These are phyloP conservation scores for Nidularia pulvinata DNA, from an alignment of 768 basidiomycete species.

Conservation along the genomic window DNA sequence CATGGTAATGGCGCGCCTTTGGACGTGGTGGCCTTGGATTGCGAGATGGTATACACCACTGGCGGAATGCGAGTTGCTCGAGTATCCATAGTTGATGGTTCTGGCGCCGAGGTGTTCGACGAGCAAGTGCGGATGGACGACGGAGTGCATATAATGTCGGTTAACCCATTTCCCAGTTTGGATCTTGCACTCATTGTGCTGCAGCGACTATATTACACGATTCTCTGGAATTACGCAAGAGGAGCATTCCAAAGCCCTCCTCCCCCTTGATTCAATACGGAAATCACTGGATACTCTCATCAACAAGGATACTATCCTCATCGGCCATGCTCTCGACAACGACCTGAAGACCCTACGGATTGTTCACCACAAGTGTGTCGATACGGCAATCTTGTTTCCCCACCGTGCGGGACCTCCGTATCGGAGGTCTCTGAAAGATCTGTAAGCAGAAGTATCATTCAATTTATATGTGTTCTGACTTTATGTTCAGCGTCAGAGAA, in stretches of 20 bases:
- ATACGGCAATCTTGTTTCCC: slow-evolving; percentile 87
- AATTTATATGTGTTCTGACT: no score
- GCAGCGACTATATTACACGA: slow-evolving; percentile 89
- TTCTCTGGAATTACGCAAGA: slow-evolving; percentile 81
- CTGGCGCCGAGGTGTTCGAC: slow-evolving; percentile 78
- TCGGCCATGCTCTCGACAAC: slow-evolving; percentile 93
- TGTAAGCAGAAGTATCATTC: slow-evolving; percentile 43
- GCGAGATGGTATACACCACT: slow-evolving; percentile 97
- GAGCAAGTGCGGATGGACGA: slow-evolving; percentile 81
- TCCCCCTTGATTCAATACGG: slow-evolving; percentile 69
- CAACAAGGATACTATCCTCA: slow-evolving; percentile 78
- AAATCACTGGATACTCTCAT: slow-evolving; percentile 71
- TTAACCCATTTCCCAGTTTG: slow-evolving; percentile 7
- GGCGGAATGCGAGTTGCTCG: slow-evolving; percentile 91
- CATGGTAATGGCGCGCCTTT: slow-evolving; percentile 32
- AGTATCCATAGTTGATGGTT: slow-evolving; percentile 84
- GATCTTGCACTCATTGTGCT: slow-evolving; percentile 2
- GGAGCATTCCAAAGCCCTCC: slow-evolving; percentile 54
- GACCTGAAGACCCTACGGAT: slow-evolving; percentile 91
- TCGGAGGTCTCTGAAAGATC: slow-evolving; percentile 75
- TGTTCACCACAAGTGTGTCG: slow-evolving; percentile 82
- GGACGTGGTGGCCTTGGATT: slow-evolving; percentile 90
- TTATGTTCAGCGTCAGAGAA: slow-evolving; percentile 68
- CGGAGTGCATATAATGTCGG: slow-evolving; percentile 76
- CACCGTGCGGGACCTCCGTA: slow-evolving; percentile 76